These are phyloP conservation scores for Plantago elongata DNA, from an alignment of 257 asterid genomes.

Conservation along the genomic window DNA sequence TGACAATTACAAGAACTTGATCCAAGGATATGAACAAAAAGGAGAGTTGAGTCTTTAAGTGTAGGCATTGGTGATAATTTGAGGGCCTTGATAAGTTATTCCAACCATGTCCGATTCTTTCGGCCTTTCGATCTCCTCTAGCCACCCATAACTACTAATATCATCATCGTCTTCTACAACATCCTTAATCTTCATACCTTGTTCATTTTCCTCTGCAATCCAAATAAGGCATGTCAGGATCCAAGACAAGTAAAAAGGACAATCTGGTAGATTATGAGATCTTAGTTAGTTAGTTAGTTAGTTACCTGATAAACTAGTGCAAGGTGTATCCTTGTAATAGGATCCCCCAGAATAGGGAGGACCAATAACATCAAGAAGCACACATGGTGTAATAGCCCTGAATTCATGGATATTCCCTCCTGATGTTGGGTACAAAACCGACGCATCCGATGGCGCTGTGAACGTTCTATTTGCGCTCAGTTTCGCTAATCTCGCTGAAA, in stretches of 20 bases:
- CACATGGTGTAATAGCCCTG: constrained; percentile 77
- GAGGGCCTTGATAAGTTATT: constrained; percentile 67
- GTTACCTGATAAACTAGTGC: constrained; percentile 26
- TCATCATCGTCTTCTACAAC: constrained; percentile 29
- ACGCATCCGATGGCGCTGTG: constrained; percentile 61
- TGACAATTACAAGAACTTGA: not conserved
- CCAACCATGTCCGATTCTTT: constrained; percentile 74
- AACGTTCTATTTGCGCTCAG: constrained; percentile 42
- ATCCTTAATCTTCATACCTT: constrained; percentile 9
- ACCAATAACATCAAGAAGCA: constrained; percentile 72
- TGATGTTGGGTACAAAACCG: constrained; percentile 74
- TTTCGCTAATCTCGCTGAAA: constrained; percentile 54
- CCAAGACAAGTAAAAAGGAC: too few species aligned
- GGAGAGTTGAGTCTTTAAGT: not conserved
- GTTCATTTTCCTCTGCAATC: constrained; percentile 29
- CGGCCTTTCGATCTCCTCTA: constrained; percentile 56
- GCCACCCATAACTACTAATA: constrained; percentile 37
- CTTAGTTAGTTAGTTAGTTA: not conserved
- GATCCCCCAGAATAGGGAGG: constrained; percentile 67
- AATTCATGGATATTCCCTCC: constrained; percentile 91
- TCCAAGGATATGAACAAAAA: too few species aligned
- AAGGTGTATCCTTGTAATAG: constrained; percentile 44
- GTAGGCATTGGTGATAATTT: constrained; percentile 24
- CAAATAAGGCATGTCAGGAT: not conserved
- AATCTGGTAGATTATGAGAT: not conserved